These are phyloP conservation scores for Entomortierella lignicola DNA, from an alignment of 192 early-diverging fungal genomes.

Conservation along the genomic window DNA sequence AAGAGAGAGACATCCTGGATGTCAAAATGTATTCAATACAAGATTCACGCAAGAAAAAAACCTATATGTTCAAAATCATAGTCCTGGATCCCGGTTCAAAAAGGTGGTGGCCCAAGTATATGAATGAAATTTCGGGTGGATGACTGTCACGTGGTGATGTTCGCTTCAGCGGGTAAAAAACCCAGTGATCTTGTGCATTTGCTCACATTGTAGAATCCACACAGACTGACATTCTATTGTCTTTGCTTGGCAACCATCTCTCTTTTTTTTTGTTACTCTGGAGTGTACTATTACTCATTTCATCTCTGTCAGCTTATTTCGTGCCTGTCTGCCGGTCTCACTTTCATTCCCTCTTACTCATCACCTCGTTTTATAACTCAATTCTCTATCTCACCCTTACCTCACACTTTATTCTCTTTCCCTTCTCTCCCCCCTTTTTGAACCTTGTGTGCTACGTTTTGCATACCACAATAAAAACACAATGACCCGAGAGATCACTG, in stretches of 20 bases:
- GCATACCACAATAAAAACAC: background rate
- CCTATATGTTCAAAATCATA: too few species aligned
- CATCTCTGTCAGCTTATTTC: background rate
- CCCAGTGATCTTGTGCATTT: background rate
- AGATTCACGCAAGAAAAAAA: too few species aligned
- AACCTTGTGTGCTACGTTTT: background rate
- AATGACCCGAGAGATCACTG: conserved; percentile 47
- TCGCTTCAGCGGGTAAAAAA: background rate
- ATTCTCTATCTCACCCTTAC: background rate
- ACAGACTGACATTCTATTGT: conserved; percentile 1
- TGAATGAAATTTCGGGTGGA: background rate
- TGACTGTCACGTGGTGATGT: background rate
- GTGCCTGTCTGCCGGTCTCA: background rate
- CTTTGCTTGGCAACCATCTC: background rate
- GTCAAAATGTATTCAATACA: too few species aligned
- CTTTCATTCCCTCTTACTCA: background rate
- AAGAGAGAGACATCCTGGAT: too few species aligned
- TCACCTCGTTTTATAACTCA: background rate
- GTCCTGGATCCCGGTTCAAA: too few species aligned
- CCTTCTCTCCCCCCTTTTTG: background rate
- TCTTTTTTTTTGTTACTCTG: background rate
- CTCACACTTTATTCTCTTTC: background rate
- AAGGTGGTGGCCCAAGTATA: too few species aligned
- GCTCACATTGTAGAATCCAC: background rate
- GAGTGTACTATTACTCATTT: background rate